A percentile compares a stretch with the other conserved stretches of the same genome.
These are phyloP conservation scores for Bretschneidera sinensis DNA, from an alignment of 345 rosid species.

Conservation along the genomic window DNA sequence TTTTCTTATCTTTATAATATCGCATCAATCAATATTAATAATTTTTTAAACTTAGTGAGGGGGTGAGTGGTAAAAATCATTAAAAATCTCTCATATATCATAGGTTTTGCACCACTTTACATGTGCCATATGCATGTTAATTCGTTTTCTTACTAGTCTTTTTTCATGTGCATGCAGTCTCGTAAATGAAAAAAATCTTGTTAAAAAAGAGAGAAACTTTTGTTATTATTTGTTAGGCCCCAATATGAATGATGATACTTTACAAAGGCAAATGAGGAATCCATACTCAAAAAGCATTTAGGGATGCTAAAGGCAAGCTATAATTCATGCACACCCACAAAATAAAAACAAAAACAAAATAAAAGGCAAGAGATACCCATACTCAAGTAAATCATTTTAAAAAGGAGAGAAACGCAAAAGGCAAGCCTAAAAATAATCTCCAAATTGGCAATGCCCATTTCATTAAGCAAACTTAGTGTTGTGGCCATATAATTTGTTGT, in stretches of 20 bases:
- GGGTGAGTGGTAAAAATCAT: slow-evolving; percentile 16
- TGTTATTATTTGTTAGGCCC: not conserved
- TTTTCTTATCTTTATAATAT: no score
- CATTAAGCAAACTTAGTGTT: not conserved
- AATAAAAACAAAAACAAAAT: not conserved
- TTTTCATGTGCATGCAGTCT: slow-evolving; percentile 19
- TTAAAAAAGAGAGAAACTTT: not conserved
- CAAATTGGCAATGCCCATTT: not conserved
- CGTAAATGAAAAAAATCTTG: slow-evolving; percentile 5
- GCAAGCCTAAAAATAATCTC: not conserved
- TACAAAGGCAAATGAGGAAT: slow-evolving; percentile 3
- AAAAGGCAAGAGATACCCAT: not conserved
- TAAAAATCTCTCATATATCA: not conserved
- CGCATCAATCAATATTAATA: no score
- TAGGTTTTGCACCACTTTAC: slow-evolving; percentile 1
- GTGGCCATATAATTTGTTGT: not conserved
- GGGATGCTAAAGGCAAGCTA: no score
- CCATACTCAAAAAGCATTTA: no score
- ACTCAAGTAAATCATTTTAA: not conserved
- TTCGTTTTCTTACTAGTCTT: not conserved
- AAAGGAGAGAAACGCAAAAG: slow-evolving; percentile 11
- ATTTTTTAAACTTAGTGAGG: not conserved
- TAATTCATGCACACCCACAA: not conserved
- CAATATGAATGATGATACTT: slow-evolving; percentile 4
- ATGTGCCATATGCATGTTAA: slow-evolving; percentile 3